phyloP scores from a whole-genome alignment of 2,329 filamentous ascomycete species.

The Diaporthe sp. region DNA sequence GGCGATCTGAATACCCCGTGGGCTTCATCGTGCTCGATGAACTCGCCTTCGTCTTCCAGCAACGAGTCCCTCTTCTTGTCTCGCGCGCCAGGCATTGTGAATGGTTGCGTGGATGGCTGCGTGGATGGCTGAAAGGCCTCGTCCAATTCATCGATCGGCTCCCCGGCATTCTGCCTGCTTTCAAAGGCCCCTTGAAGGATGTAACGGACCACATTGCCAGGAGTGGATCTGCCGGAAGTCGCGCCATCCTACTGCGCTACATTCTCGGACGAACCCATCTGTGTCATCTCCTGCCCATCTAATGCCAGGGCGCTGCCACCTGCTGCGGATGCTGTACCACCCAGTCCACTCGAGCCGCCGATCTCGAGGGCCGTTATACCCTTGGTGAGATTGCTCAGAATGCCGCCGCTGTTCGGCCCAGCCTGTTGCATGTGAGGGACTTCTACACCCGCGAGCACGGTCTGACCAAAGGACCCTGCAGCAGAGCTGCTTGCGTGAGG shows the following conservation, averaged over 20 bases:
- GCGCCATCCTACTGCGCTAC: constrained; percentile 39
- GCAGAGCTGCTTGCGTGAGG: constrained; percentile 48
- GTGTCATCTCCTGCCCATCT: constrained; percentile 35
- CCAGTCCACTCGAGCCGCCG: constrained; percentile 8
- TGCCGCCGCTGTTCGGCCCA: not conserved
- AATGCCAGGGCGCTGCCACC: not conserved
- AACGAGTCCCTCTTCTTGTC: not conserved
- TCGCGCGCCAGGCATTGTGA: not conserved
- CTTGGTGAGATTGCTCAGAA: constrained; percentile 25
- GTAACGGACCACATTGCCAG: constrained; percentile 4
- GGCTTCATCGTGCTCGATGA: constrained; percentile 35
- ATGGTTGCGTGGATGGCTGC: not conserved
- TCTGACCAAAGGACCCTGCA: constrained; percentile 36
- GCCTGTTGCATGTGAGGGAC: constrained; percentile 10
- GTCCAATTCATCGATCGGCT: not conserved
- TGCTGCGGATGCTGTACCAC: not conserved
- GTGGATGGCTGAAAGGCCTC: not conserved
- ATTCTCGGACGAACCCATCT: constrained; percentile 33
- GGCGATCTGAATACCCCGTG: constrained; percentile 34
- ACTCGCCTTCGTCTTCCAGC: not conserved
- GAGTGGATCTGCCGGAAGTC: constrained; percentile 35
- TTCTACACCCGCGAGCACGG: constrained; percentile 37
- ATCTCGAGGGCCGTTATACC: constrained; percentile 30
- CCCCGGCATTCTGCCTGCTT: not conserved
- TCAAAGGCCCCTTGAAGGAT: not conserved